Conservation (phyloP, 1,139 yeast species). For the Debaryomycetaceae sp. region DNA sequence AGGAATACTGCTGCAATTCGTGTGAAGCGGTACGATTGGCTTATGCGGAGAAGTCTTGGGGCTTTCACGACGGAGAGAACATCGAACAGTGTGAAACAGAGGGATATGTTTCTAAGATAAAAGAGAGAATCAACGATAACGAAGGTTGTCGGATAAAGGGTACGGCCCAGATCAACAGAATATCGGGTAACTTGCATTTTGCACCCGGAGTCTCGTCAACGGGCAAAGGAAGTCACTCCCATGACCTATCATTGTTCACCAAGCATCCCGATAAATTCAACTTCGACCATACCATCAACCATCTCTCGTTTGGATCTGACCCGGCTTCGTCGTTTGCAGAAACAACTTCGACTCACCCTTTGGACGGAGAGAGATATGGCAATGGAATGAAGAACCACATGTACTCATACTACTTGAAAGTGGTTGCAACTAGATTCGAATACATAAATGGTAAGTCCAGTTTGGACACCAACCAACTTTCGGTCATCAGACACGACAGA, state of each 20-base stretch:
- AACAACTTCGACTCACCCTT: conserved; percentile 58
- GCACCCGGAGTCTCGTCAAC: conserved; percentile 84
- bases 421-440: conserved; percentile 86
- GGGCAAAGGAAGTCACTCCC: conserved; percentile 61
- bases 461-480: conserved; percentile 87
- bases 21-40: conserved; percentile 82
- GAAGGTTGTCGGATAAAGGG: conserved; percentile 93
- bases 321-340: conserved; percentile 24
- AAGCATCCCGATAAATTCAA: conserved; percentile 53
- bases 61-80: conserved; percentile 80
- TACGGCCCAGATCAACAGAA: conserved; percentile 72
- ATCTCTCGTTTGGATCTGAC: conserved; percentile 77
- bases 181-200: conserved; percentile 88
- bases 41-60: conserved; percentile 78
- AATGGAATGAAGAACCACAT: conserved; percentile 58
- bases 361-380: conserved; percentile 51
- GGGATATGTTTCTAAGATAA: conserved; percentile 67
- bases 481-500: conserved; percentile 87
- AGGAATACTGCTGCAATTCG: conserved; percentile 75
- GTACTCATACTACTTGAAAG: conserved; percentile 77
- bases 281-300: conserved; percentile 73
- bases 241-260: conserved; percentile 73
- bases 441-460: conserved; percentile 45
- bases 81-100: conserved; percentile 88
- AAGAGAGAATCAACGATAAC: conserved; percentile 45